Base-by-base conservation (phyloP, 2,329 filamentous ascomycete genomes). In the Elsinoe necatrix region DNA sequence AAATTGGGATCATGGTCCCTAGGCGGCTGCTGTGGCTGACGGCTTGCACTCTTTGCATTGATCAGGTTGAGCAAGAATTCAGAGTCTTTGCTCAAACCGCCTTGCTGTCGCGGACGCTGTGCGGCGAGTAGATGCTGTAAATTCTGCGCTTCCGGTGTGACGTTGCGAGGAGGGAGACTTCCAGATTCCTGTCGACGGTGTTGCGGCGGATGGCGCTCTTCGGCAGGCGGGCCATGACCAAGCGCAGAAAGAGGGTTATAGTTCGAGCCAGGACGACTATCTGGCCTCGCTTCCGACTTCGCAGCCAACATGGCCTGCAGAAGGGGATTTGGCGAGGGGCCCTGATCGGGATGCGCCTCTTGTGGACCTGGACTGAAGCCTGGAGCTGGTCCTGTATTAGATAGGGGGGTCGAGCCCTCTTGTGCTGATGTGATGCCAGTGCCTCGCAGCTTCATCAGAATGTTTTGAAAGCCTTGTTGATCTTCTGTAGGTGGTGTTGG, bases 1-100 rank as follows among this genome's bases (percentile, higher is more conserved):
- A 71, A 70, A 67, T 63, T 65, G 58, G 63, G 37, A 58, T 61
- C 27, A 52, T 31, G 58, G 9, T 61, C 61, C 27, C 62, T 64
- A 20, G 58, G 63, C 9, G 64, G 62, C 37, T 63, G 59, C 16
- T 66, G 68, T n/a, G 70, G 69, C 45, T 72, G 62, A 20, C 54
- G 59, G 67, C 66, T 52, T 67, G 68, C 50, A 65, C 64, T 64
- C 60, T 66, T 67, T 9, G 77, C 73, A 64, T 80, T 77, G 87
- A 95, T 93, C 27, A 95, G 77, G 60, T 84, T 87, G 71, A 95
- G 87, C 50, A 95, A 74, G 67, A 93, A 91, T 61, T 95, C 87
- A n/a, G 86, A 82, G 63, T 92, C 87, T 45, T 66, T 65, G 60
- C 66, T 67, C 41, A 59, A 41, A 63, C 77, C 81, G 67, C 80